Evolutionary conservation across 805 yeast genomes (phyloP).

Genomic region (Wickerhamomyces hampshirensis): DNA sequence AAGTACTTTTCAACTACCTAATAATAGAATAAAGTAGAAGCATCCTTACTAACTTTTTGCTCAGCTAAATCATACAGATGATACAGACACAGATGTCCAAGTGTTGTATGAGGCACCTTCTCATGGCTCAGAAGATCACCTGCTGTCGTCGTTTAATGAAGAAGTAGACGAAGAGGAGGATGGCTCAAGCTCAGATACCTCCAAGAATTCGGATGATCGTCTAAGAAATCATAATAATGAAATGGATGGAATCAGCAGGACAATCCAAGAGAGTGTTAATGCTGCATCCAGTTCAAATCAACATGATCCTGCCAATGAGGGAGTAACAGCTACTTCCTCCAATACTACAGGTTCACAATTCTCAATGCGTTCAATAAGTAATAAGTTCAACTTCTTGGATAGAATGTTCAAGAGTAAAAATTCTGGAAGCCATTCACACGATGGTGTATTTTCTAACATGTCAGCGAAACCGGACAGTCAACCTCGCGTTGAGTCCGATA

Average conservation of each 20-base stretch:
- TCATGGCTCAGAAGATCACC: not conserved
- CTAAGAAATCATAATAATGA: constrained; percentile 1
- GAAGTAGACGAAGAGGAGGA: not conserved
- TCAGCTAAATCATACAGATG: too few relatives aligned
- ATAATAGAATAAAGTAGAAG: too few relatives aligned
- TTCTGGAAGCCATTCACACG: constrained; percentile 31
- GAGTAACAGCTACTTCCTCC: not conserved
- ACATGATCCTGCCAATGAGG: not conserved
- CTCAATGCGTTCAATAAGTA: constrained; percentile 24
- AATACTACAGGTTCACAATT: constrained; percentile 2
- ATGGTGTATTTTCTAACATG: constrained; percentile 91
- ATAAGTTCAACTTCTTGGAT: constrained; percentile 36
- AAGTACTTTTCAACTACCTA: too few relatives aligned
- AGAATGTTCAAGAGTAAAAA: constrained; percentile 26
- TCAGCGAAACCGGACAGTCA: constrained; percentile 77
- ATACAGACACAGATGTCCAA: too few relatives aligned
- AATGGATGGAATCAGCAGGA: not conserved
- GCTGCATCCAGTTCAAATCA: too few relatives aligned
- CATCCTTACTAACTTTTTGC: too few relatives aligned
- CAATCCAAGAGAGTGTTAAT: constrained; percentile 1
- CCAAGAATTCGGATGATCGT: constrained; percentile 3
- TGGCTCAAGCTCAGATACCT: not conserved
- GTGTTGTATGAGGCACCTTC: too few relatives aligned
- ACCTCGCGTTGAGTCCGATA: constrained; percentile 36
- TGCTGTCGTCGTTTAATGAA: not conserved